These are phyloP conservation scores for Colletotrichum sp. DNA, from an alignment of 2,329 filamentous ascomycete species.

Conservation along the genomic window DNA sequence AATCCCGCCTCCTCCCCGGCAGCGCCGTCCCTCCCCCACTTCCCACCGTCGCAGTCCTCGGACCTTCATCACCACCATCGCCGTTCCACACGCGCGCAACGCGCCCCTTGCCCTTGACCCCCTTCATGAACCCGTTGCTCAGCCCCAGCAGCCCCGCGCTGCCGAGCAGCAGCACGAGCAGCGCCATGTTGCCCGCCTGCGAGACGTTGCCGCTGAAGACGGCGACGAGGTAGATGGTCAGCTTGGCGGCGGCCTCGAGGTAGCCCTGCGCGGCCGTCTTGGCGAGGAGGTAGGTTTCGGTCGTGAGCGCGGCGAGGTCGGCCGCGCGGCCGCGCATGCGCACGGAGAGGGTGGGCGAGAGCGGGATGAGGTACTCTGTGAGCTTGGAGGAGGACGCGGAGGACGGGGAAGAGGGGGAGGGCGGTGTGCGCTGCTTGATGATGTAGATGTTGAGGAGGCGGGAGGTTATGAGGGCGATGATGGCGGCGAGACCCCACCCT, in stretches of 20 bases:
- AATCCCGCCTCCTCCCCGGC: background rate
- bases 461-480: constrained; percentile 56
- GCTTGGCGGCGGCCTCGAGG: constrained; percentile 56
- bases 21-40: background rate
- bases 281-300: constrained; percentile 59
- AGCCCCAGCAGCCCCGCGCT: constrained; percentile 59
- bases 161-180: constrained; percentile 56
- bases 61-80: background rate
- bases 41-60: background rate
- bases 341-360: constrained; percentile 56
- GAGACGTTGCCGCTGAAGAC: constrained; percentile 61
- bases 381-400: constrained; percentile 24
- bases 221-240: constrained; percentile 63
- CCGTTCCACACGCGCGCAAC: constrained; percentile 35
- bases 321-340: constrained; percentile 57
- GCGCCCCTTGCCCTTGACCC: constrained; percentile 57
- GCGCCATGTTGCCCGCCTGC: constrained; percentile 54
- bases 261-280: constrained; percentile 56
- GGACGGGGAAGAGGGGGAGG: background rate
- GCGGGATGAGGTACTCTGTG: constrained; percentile 56
- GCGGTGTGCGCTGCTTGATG: constrained; percentile 54
- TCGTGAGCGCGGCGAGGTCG: constrained; percentile 65
- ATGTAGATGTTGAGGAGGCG: constrained; percentile 62
- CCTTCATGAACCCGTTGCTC: constrained; percentile 55
- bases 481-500: constrained; percentile 52